Conservation (phyloP, 192 early-diverging fungal species). For the Phlyctochytrium arcticum region DNA sequence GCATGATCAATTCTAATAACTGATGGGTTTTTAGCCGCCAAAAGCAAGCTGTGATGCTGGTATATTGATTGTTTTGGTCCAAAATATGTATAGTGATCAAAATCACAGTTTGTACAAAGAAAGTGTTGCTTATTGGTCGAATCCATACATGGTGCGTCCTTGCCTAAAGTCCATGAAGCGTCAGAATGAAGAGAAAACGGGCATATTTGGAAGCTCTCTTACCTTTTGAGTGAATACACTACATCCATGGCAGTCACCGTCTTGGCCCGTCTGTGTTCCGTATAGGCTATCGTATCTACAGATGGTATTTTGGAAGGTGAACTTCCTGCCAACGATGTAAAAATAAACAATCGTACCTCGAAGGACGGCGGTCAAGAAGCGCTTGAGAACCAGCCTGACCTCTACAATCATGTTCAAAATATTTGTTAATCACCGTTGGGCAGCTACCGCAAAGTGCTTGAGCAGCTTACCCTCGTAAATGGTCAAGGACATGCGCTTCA, state of each 20-base stretch:
- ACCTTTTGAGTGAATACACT: slow-evolving; percentile 89
- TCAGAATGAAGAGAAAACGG: background rate
- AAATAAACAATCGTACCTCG: background rate
- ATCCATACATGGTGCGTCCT: slow-evolving; percentile 11
- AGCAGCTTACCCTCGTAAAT: slow-evolving; percentile 66
- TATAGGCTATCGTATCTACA: slow-evolving; percentile 88
- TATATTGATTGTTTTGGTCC: background rate
- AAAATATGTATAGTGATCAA: background rate
- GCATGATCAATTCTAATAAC: too few relatives aligned
- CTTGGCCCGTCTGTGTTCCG: slow-evolving; percentile 88
- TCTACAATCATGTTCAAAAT: slow-evolving; percentile 23
- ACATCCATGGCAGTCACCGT: slow-evolving; percentile 92
- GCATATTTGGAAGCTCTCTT: slow-evolving; percentile 68
- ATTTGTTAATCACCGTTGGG: background rate
- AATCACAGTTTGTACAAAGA: background rate
- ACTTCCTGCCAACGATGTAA: background rate
- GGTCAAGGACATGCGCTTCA: slow-evolving; percentile 90
- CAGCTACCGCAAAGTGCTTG: background rate
- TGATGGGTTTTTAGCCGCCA: background rate
- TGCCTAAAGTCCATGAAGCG: background rate
- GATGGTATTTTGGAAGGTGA: slow-evolving; percentile 69
- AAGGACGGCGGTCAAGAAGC: slow-evolving; percentile 53
- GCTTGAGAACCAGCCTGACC: slow-evolving; percentile 84
- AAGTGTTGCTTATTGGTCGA: background rate
- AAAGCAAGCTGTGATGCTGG: background rate